Conservation (phyloP, 495 filamentous ascomycete species). For the Talaromyces liani region DNA sequence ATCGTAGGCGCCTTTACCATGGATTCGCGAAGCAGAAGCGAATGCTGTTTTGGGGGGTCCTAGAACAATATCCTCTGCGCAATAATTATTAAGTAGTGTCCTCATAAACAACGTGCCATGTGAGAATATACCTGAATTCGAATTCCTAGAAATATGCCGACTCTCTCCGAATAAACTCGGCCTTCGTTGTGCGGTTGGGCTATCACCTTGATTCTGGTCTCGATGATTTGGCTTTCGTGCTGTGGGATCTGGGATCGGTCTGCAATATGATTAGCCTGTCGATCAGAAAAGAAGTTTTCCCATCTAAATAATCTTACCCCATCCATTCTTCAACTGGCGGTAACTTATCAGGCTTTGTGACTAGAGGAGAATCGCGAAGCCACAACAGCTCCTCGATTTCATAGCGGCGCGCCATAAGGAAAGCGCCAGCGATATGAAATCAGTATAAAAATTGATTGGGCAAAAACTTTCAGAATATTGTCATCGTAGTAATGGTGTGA, state of each 20-base stretch:
- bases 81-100: no score
- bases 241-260: slow-evolving; percentile 38
- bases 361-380: slow-evolving; percentile 77
- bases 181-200: slow-evolving; percentile 41
- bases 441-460: not conserved
- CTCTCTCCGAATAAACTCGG: slow-evolving; percentile 48
- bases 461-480: no score
- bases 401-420: slow-evolving; percentile 59
- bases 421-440: slow-evolving; percentile 6
- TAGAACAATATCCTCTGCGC: slow-evolving; percentile 76
- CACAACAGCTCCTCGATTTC: slow-evolving; percentile 67
- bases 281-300: no score
- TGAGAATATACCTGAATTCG: slow-evolving; percentile 57
- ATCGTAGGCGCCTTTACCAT: slow-evolving; percentile 45
- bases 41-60: slow-evolving; percentile 84
- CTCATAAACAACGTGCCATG: no score
- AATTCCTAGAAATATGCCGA: slow-evolving; percentile 54
- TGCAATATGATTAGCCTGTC: slow-evolving; percentile 27
- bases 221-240: slow-evolving; percentile 37
- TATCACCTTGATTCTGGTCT: slow-evolving; percentile 34
- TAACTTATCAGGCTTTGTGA: slow-evolving; percentile 69
- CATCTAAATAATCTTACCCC: no score
- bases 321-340: slow-evolving; percentile 97
- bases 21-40: slow-evolving; percentile 65
- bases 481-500: slow-evolving; percentile 3